A percentile compares a stretch with the other conserved stretches of the same genome.
Evolutionary conservation across 2,329 filamentous ascomycete genomes (phyloP).

Genomic region (Lachnellula suecica): DNA sequence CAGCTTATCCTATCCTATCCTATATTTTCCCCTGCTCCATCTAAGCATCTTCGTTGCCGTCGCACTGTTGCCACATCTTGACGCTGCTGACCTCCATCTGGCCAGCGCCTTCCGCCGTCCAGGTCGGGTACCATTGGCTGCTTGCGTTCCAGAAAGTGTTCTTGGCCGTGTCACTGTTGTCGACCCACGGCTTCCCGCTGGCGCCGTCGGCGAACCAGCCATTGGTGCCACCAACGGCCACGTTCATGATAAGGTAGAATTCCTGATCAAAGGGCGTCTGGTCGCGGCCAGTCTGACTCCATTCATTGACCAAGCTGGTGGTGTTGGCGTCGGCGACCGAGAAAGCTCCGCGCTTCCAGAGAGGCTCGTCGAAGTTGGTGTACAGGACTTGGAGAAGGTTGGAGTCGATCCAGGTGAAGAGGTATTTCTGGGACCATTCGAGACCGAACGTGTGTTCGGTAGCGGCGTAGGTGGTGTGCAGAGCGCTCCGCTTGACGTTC

Average conservation of each 20-base stretch:
- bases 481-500: slow-evolving; percentile 71
- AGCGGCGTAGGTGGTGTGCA: slow-evolving; percentile 71
- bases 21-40: not conserved
- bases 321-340: slow-evolving; percentile 64
- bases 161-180: slow-evolving; percentile 63
- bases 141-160: slow-evolving; percentile 75
- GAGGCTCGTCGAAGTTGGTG: slow-evolving; percentile 66
- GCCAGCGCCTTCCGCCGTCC: slow-evolving; percentile 57
- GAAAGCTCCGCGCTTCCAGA: slow-evolving; percentile 71
- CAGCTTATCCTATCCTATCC: not conserved
- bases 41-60: slow-evolving; percentile 48
- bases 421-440: slow-evolving; percentile 85
- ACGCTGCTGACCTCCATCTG: slow-evolving; percentile 70
- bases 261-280: slow-evolving; percentile 73
- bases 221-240: slow-evolving; percentile 76
- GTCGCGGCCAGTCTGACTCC: slow-evolving; percentile 58
- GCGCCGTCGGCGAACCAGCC: slow-evolving; percentile 80
- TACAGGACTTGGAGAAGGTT: slow-evolving; percentile 79
- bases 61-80: slow-evolving; percentile 68
- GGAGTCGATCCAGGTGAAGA: slow-evolving; percentile 84
- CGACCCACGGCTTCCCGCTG: slow-evolving; percentile 76
- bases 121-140: slow-evolving; percentile 67
- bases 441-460: slow-evolving; percentile 76
- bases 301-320: slow-evolving; percentile 61
- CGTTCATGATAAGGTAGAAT: slow-evolving; percentile 75